Evolutionary conservation across 2,329 filamentous ascomycete genomes (phyloP).

Genomic region (Hymenoscyphus occultus): DNA sequence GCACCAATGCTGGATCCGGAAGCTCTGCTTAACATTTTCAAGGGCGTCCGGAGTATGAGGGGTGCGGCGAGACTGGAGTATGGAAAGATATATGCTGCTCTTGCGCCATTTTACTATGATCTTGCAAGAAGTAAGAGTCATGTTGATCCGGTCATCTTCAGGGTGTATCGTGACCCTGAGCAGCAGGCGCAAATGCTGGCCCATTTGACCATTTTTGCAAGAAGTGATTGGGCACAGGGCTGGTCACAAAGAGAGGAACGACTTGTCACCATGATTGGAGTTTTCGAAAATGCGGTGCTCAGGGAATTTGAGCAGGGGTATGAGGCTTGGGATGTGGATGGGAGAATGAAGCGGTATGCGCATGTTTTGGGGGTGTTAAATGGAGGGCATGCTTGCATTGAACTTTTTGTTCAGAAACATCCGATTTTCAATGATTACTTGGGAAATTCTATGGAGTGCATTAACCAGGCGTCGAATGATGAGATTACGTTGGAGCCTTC

Average conservation of each 20-base stretch:
- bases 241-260: constrained; percentile 69
- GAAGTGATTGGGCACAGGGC: constrained; percentile 76
- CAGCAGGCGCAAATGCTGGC: constrained; percentile 86
- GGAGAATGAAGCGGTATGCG: constrained; percentile 84
- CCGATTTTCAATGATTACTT: constrained; percentile 74
- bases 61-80: constrained; percentile 87
- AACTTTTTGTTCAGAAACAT: constrained; percentile 87
- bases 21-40: constrained; percentile 66
- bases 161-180: constrained; percentile 82
- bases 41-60: constrained; percentile 71
- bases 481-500: constrained; percentile 76
- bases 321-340: constrained; percentile 82
- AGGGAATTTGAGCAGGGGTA: constrained; percentile 93
- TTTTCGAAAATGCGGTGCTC: constrained; percentile 88
- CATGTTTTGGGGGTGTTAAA: constrained; percentile 81
- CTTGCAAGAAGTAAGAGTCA: constrained; percentile 68
- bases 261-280: constrained; percentile 68
- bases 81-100: constrained; percentile 81
- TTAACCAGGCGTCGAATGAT: constrained; percentile 65
- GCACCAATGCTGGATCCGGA: constrained; percentile 55
- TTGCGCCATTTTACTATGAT: constrained; percentile 87
- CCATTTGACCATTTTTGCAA: constrained; percentile 74
- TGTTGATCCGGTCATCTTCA: constrained; percentile 80
- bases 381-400: constrained; percentile 72
- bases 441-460: constrained; percentile 75